Evolutionary conservation across 2,329 filamentous ascomycete genomes (phyloP), one percentile per base, ranked within the genome.

Genomic region (Hypoxylon sp.): DNA sequence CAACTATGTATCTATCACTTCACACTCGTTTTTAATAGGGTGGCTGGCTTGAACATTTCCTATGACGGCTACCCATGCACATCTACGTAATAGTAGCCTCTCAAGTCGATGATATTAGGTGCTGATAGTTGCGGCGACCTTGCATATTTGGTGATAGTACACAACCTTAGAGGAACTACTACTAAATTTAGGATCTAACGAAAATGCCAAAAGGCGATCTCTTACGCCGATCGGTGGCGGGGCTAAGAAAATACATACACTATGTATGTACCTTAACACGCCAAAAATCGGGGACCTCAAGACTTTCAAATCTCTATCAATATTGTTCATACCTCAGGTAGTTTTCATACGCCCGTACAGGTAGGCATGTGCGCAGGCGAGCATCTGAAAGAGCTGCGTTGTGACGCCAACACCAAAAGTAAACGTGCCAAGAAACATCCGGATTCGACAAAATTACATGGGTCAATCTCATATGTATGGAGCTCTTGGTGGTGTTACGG

Each of bases 171-270:
- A 37, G 44, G 37, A 64, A 55, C 50, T 33, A n/a, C 22, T 67
- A 35, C 67, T 70, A 70, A 64, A 62, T 67, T 65, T 70, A 70
- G 67, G 59, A 63, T 29, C 42, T 22, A 47, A 24, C 10, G 35
- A 29, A 29, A 42, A n/a, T 3, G 11, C 46, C 24, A 54, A 60
- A n/a, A 60, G 46, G 60, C 48, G 39, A 33, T 48, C 33, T 22
- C 47, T 54, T 54, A 39, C 31, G 59, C 19, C 33, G 60, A 66
- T 60, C 63, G 35, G 64, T 52, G 60, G 67, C 63, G 67, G 67
- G 63, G 63, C 39, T 58, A n/a, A 26, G 14, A 26, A 50, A 26
- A 19, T 10, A 22, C 19, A 3, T 22, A 22, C 19, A 22, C 9
- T 63, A 19, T 9, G 26, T 35, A 46, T 10, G 13, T 50, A 50